Evolutionary conservation across 1,284 basidiomycete species (phyloP).

Genomic region (Cryptococcus amylolentus): DNA sequence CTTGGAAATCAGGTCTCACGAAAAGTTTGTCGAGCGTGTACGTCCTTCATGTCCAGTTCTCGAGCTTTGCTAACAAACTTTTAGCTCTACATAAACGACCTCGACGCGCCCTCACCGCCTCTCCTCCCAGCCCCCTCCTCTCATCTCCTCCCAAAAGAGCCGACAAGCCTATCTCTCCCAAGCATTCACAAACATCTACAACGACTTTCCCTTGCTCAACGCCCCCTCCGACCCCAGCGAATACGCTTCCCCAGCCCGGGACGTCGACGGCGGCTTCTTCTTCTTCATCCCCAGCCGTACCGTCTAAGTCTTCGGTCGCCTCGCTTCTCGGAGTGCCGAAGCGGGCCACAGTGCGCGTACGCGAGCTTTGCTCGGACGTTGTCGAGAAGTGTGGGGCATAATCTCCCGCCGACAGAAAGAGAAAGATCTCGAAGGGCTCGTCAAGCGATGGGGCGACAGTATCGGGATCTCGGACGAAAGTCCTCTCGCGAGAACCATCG

Average conservation of each 20-base stretch:
- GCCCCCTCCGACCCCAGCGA: constrained; percentile 18
- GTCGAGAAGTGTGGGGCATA: constrained; percentile 44
- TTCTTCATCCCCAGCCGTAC: constrained; percentile 37
- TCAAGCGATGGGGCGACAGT: constrained; percentile 31
- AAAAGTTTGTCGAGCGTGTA: constrained; percentile 38
- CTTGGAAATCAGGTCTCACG: constrained; percentile 18
- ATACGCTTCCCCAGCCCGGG: constrained; percentile 11
- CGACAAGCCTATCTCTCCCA: constrained; percentile 25
- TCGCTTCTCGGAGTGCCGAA: constrained; percentile 21
- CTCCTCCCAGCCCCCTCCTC: constrained; percentile 18
- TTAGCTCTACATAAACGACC: constrained; percentile 41
- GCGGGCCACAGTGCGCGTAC: constrained; percentile 21
- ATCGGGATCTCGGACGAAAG: constrained; percentile 29
- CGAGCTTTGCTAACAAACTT: not conserved
- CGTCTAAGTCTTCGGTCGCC: constrained; percentile 30
- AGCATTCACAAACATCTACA: constrained; percentile 19
- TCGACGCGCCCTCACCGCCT: constrained; percentile 29
- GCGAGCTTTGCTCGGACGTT: constrained; percentile 38
- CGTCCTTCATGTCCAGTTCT: constrained; percentile 2
- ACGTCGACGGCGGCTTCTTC: constrained; percentile 1
- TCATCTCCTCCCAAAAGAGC: constrained; percentile 20
- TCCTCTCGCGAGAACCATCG: constrained; percentile 7
- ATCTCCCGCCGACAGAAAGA: constrained; percentile 32
- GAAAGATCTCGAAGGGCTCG: constrained; percentile 30
- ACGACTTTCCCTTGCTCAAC: constrained; percentile 32